A percentile compares a stretch with the other conserved stretches of the same genome.
phyloP scores from a whole-genome alignment of 208 protist species.

The Trichomonas tenax region DNA sequence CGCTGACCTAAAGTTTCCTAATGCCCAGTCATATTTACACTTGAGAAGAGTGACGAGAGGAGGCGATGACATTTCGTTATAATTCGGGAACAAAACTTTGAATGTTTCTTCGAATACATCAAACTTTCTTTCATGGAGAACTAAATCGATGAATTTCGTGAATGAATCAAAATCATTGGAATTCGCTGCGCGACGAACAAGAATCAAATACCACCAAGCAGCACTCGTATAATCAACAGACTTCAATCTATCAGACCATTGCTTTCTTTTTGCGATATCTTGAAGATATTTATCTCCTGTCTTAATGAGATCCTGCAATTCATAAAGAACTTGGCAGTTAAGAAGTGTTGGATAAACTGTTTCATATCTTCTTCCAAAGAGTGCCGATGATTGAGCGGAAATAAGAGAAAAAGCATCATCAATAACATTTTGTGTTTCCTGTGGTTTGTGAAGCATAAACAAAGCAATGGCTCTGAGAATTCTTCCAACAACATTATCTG shows the following conservation, averaged over 20 bases:
- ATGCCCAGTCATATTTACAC: not conserved
- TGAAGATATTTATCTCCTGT: not conserved
- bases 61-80: not conserved
- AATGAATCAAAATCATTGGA: not conserved
- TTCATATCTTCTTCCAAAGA: not conserved
- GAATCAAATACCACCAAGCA: not conserved
- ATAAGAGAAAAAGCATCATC: not conserved
- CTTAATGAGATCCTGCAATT: not conserved
- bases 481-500: not conserved
- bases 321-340: not conserved
- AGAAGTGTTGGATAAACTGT: not conserved
- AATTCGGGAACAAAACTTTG: not conserved
- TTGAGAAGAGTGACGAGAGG: not conserved
- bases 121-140: not conserved
- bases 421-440: not conserved
- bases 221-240: not conserved
- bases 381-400: not conserved
- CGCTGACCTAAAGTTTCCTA: not conserved
- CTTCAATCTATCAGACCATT: not conserved
- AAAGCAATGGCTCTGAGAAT: not conserved
- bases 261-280: not conserved
- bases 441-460: not conserved
- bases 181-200: not conserved
- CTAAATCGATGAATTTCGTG: not conserved
- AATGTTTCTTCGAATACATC: constrained; percentile 10